phyloP scores from a whole-genome alignment of 2,329 filamentous ascomycete genomes.

The Fusarium begoniae region DNA sequence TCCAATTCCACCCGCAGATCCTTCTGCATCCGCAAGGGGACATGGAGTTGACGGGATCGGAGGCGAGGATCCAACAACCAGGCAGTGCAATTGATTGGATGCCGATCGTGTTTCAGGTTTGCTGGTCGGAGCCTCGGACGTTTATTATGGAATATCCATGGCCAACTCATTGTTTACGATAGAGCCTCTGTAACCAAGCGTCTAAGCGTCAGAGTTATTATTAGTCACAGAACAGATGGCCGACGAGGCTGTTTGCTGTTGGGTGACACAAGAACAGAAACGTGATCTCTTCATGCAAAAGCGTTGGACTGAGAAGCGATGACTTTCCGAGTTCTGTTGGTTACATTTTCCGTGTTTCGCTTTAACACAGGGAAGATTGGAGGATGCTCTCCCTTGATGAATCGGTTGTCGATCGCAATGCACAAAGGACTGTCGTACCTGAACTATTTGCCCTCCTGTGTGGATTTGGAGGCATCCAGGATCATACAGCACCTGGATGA shows the following conservation, averaged over 20 bases:
- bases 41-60: slow-evolving; percentile 19
- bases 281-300: not conserved
- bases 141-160: slow-evolving; percentile 8
- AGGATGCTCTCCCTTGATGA: not conserved
- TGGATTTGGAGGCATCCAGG: not conserved
- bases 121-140: slow-evolving; percentile 10
- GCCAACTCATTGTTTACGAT: not conserved
- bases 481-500: not conserved
- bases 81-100: slow-evolving; percentile 22
- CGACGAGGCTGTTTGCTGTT: slow-evolving; percentile 8
- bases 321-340: not conserved
- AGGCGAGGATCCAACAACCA: slow-evolving; percentile 6
- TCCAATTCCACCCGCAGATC: slow-evolving; percentile 32
- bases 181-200: not conserved
- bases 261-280: slow-evolving; percentile 21
- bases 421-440: slow-evolving; percentile 3
- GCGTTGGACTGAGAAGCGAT: slow-evolving; percentile 5
- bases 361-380: not conserved
- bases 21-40: slow-evolving; percentile 28
- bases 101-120: slow-evolving; percentile 33
- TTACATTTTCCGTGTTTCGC: slow-evolving; percentile 10
- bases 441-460: not conserved
- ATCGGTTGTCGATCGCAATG: slow-evolving; percentile 27
- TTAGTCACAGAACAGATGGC: not conserved
- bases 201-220: not conserved